Conservation (phyloP, 2,329 filamentous ascomycete species). For the Pyrenophora graminea region DNA sequence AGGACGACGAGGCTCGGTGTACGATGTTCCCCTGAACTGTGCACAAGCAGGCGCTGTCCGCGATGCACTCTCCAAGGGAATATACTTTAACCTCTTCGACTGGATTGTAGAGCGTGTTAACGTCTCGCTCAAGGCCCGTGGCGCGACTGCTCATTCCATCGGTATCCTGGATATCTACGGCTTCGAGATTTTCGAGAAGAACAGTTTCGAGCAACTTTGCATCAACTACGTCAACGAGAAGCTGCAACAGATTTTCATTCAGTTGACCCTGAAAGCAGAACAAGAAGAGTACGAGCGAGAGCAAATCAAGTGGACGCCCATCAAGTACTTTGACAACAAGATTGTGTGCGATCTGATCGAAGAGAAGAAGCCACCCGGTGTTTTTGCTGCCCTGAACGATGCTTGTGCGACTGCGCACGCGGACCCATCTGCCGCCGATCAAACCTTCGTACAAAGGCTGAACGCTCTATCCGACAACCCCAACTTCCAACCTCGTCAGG, state of each 20-base stretch:
- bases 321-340: constrained; percentile 99
- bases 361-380: constrained; percentile 82
- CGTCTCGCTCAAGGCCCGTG: constrained; percentile 78
- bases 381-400: constrained; percentile 96
- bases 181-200: constrained; percentile 97
- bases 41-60: constrained; percentile 84
- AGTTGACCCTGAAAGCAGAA: constrained; percentile 92
- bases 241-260: constrained; percentile 98
- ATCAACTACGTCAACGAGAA: constrained; percentile 99
- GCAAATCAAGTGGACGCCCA: constrained; percentile 97
- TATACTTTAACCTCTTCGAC: constrained; percentile 97
- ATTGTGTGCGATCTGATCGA: constrained; percentile 97
- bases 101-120: constrained; percentile 97
- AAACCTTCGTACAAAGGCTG: constrained; percentile 91
- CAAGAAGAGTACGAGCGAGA: constrained; percentile 96
- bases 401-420: constrained; percentile 98
- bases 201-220: constrained; percentile 98
- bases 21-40: constrained; percentile 79
- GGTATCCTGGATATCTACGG: constrained; percentile 99
- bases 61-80: constrained; percentile 91
- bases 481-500: constrained; percentile 88
- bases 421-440: constrained; percentile 89
- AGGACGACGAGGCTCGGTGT: constrained; percentile 67
- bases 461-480: constrained; percentile 85
- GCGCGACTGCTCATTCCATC: constrained; percentile 78